Base-by-base conservation (phyloP, 2,329 filamentous ascomycete genomes). In the Cercospora sp. region DNA sequence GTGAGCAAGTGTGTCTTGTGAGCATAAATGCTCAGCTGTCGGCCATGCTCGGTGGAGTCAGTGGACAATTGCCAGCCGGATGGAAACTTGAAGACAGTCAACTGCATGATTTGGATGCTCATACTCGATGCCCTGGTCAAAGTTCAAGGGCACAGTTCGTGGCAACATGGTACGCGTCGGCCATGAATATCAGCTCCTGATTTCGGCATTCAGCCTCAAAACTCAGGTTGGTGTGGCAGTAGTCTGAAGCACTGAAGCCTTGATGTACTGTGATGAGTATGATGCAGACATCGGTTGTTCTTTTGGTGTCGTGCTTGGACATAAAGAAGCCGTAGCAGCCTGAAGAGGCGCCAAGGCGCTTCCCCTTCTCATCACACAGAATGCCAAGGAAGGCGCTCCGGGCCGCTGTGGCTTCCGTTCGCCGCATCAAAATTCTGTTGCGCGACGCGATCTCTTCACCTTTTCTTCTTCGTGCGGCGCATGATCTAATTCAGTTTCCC, bases 401-500 rank as follows among this genome's bases (percentile, higher is more conserved):
- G 55, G 30, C 6, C 28, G 55, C 18, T 30, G 18, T 59, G 16
- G 55, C 31, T 9, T 18, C 51, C 53, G 36, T 16, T 10, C 18
- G 36, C 13, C 23, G 62, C 30, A 28, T 28, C 51, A 64, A 64
- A 67, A 67, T 60, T 26, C 58, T 60, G 30, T 18, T 23, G 23
- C 58, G 18, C 65, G 55, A 60, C 57, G 62, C 62, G 51, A 57
- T 64, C 51, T 64, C 53, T 59, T 33, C 51, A 16, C 9, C 31
- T 68, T 73, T 73, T 69, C 66, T 71, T 69, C 72, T 76, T 77
- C 72, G 75, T 77, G 76, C 76, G 77, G 77, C 76, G 77, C 73
- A 70, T 70, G 75, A 74, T 73, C 73, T 69, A 64, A 74, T 72
- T 68, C 69, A 68, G 72, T 77, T 78, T 75, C 75, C 77, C 74